A percentile compares a stretch with the other conserved stretches of the same genome.
Evolutionary conservation across 2,329 filamentous ascomycete species (phyloP).

Genomic region (Penicillium psychrosexuale): DNA sequence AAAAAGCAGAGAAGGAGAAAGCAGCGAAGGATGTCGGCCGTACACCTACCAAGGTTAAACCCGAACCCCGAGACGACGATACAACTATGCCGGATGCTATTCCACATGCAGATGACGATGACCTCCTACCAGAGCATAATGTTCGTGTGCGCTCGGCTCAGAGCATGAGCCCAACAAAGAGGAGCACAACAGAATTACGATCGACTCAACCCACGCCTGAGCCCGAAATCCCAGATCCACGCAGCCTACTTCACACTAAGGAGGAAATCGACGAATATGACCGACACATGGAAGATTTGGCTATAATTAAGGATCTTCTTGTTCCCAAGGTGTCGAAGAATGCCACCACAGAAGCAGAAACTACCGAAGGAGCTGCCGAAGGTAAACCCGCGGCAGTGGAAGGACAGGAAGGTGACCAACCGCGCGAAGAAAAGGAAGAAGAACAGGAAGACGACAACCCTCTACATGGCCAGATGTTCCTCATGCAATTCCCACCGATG

Average conservation of each 20-base stretch:
- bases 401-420: conserved; percentile 15
- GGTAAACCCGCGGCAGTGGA: conserved; percentile 13
- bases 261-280: conserved; percentile 45
- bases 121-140: conserved; percentile 33
- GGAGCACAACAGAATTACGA: conserved; percentile 19
- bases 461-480: conserved; percentile 56
- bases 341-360: conserved; percentile 8
- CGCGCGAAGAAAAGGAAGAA: conserved; percentile 18
- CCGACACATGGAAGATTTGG: conserved; percentile 39
- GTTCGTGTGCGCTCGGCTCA: conserved; percentile 31
- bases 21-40: conserved; percentile 31
- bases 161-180: conserved; percentile 11
- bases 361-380: conserved; percentile 6
- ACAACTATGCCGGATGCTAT: conserved; percentile 35
- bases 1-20: conserved; percentile 33
- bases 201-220: conserved; percentile 23
- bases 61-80: conserved; percentile 53
- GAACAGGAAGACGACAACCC: conserved; percentile 26
- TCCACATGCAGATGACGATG: conserved; percentile 33
- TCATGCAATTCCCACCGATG: conserved; percentile 63
- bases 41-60: conserved; percentile 44
- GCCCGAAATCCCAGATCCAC: conserved; percentile 16
- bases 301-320: conserved; percentile 40
- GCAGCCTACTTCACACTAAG: conserved; percentile 39
- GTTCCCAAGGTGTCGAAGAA: conserved; percentile 25